Percentiles rank a stretch among this genome's conserved stretches.
These are phyloP conservation scores for Brassica incana DNA, from an alignment of 345 rosid species.

Conservation along the genomic window DNA sequence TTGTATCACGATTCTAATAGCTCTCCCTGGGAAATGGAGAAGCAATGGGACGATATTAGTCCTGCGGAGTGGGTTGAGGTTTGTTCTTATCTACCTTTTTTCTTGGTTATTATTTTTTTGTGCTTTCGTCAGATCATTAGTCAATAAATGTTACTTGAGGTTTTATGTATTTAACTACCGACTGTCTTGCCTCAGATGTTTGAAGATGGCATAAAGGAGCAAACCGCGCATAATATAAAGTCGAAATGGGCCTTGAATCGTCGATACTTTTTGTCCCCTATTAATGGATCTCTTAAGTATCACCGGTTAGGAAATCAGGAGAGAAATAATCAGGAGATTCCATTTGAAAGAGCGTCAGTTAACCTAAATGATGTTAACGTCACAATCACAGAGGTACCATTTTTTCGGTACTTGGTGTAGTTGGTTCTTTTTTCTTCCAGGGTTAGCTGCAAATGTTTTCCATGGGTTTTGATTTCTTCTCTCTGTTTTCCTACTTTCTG, in stretches of 20 bases:
- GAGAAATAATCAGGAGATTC: slow-evolving; percentile 85
- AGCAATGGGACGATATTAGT: slow-evolving; percentile 88
- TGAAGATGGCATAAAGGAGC: slow-evolving; percentile 93
- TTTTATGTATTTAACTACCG: slow-evolving; percentile 9
- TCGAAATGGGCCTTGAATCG: slow-evolving; percentile 82
- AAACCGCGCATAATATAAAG: slow-evolving; percentile 44
- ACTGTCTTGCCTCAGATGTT: slow-evolving; percentile 58
- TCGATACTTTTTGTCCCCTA: slow-evolving; percentile 80
- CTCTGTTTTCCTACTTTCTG: slow-evolving; percentile 3
- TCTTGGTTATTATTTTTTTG: not conserved
- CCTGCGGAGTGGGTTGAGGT: slow-evolving; percentile 97
- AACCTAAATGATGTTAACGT: slow-evolving; percentile 80
- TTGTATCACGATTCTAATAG: slow-evolving; percentile 86
- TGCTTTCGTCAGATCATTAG: not conserved
- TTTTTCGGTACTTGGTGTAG: slow-evolving; percentile 14
- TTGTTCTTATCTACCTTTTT: slow-evolving; percentile 36
- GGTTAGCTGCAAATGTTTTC: slow-evolving; percentile 1
- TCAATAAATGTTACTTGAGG: slow-evolving; percentile 16
- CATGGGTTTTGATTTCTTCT: not conserved
- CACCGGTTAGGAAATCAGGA: slow-evolving; percentile 97
- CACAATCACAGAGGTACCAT: slow-evolving; percentile 74
- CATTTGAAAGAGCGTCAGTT: slow-evolving; percentile 91
- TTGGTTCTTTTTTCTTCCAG: slow-evolving; percentile 6
- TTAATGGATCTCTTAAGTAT: slow-evolving; percentile 88
- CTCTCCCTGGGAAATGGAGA: slow-evolving; percentile 77